Evolutionary conservation across 352 stramenopile species (phyloP).

Genomic region (Thraustochytrium sp.): DNA sequence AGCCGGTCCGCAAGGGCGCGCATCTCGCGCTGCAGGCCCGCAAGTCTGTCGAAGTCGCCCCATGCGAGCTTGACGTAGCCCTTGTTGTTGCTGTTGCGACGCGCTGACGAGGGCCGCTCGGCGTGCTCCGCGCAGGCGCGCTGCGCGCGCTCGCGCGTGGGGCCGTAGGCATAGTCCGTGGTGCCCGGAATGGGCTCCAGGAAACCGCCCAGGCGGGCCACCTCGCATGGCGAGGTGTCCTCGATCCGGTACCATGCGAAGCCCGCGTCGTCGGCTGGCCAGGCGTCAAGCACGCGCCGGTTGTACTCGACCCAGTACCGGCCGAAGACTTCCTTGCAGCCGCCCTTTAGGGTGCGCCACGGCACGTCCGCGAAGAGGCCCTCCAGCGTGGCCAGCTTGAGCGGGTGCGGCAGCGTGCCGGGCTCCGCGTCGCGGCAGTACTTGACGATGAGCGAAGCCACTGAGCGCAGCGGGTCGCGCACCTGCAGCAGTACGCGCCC

Average conservation of each 20-base stretch:
- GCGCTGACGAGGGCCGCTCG: background rate
- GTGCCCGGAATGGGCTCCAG: background rate
- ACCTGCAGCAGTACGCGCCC: constrained; percentile 51
- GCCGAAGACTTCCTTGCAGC: constrained; percentile 21
- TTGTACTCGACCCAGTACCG: constrained; percentile 31
- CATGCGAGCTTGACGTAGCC: too few species aligned
- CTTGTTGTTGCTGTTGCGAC: too few species aligned
- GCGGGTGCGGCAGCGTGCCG: background rate
- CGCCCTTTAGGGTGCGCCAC: background rate
- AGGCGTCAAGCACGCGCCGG: background rate
- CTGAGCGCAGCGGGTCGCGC: constrained; percentile 49
- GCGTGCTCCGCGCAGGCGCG: background rate
- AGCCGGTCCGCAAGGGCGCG: too few species aligned
- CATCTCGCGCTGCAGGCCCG: too few species aligned
- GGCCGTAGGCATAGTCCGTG: background rate
- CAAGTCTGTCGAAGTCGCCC: too few species aligned
- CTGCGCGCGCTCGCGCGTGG: background rate
- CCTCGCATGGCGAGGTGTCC: background rate
- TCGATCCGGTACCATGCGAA: background rate
- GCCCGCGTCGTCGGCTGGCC: background rate
- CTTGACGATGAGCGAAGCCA: constrained; percentile 50
- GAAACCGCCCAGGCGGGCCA: background rate
- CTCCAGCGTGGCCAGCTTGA: background rate
- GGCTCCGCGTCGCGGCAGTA: constrained; percentile 49
- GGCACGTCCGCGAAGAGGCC: background rate